Evolutionary conservation across 352 stramenopile species (phyloP).

Genomic region (Phytophthora nicotianae): DNA sequence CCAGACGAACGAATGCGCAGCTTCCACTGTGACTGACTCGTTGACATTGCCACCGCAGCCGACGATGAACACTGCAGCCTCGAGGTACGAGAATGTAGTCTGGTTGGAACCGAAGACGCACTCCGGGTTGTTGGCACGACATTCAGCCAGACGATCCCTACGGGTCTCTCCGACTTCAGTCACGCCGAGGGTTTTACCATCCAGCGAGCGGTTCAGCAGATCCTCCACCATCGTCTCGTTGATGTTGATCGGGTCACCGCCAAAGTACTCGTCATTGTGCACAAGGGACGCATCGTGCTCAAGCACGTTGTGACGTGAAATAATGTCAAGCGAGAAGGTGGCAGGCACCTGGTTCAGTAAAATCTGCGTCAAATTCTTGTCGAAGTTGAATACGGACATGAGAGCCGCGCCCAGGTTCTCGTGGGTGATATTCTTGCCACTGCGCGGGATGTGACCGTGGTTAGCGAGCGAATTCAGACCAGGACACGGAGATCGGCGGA

Average conservation of each 20-base stretch:
- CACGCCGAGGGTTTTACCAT: constrained; percentile 24
- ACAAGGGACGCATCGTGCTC: constrained; percentile 57
- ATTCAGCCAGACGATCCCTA: constrained; percentile 31
- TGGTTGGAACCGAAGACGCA: constrained; percentile 32
- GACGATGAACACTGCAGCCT: constrained; percentile 38
- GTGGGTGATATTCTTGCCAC: constrained; percentile 47
- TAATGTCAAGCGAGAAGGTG: constrained; percentile 36
- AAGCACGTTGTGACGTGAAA: constrained; percentile 44
- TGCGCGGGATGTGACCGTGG: constrained; percentile 54
- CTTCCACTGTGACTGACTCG: constrained; percentile 34
- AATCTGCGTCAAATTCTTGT: constrained; percentile 20
- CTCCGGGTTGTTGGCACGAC: constrained; percentile 34
- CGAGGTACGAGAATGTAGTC: constrained; percentile 27
- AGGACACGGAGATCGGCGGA: constrained; percentile 45
- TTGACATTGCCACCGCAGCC: constrained; percentile 38
- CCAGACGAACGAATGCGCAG: constrained; percentile 34
- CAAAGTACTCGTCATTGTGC: constrained; percentile 33
- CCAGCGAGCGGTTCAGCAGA: constrained; percentile 21
- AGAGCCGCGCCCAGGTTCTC: constrained; percentile 25
- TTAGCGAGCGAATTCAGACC: constrained; percentile 56
- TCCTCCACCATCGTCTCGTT: constrained; percentile 25
- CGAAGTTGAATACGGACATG: constrained; percentile 38
- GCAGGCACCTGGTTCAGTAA: constrained; percentile 28
- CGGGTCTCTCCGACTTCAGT: constrained; percentile 25
- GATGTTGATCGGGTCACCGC: constrained; percentile 25